Base-by-base conservation (phyloP, 345 rosid genomes). In the Pistacia atlantica region DNA sequence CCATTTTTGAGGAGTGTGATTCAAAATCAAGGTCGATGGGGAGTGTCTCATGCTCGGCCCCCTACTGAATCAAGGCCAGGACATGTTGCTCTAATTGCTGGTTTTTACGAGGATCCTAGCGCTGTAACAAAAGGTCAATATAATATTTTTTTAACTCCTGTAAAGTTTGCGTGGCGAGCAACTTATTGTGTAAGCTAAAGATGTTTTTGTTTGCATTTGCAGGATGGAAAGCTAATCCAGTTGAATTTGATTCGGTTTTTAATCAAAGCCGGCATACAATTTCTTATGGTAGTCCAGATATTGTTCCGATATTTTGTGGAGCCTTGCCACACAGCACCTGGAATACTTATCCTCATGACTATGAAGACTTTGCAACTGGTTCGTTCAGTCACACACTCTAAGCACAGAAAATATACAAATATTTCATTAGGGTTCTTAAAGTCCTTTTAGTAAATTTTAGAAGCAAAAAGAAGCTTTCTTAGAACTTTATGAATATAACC, bases 221-320 rank as follows among this genome's bases (percentile, higher is more conserved):
- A 95, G 98, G 97, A 59, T 93, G 98, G 98, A 95, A 95, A 77
- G 95, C 98, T 72, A 95, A 95, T 86, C 97, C 98, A 42, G 98
- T 95, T 51, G 97, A 95, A 77, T 95, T 95, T 79, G 98, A 95
- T 83, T 95, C 98, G 3, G 93, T 93, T 52, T 95, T 95, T 83
- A 95, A 93, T 78, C 93, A 80, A 81, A 95, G 97, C 70, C 80
- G 79, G 64, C 97, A 95, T 75, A 91, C 98, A 6, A 82, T 93
- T 86, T 81, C 98, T 76, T 93, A 49, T 78, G 98, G 98, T 54
- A 93, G 98, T 79, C 98, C 98, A 0, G 98, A 95, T 83, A 95
- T 95, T 73, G 87, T 95, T 80, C 97, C 98, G 74, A 93, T 95
- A 56, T 95, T 95, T 82, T 95, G 98, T 70, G 84, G 93, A 75